phyloP scores from a whole-genome alignment of 2,329 filamentous ascomycete genomes.

The Exophiala calicioides region DNA sequence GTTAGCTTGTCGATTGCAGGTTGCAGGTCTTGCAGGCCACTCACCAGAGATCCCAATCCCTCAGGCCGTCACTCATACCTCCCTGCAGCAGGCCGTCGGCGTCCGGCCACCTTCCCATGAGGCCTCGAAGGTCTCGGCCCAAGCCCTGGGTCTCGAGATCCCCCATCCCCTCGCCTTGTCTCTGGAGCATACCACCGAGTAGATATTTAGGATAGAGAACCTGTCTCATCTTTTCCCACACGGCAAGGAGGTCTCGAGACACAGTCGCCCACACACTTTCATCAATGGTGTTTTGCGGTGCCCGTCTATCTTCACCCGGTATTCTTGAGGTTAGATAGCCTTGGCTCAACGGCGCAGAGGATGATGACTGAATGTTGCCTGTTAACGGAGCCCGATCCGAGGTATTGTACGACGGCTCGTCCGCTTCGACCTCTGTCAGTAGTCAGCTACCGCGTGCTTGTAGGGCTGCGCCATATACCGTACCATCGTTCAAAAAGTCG shows the following conservation, averaged over 20 bases:
- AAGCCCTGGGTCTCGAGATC: conserved; percentile 54
- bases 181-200: conserved; percentile 65
- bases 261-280: conserved; percentile 98
- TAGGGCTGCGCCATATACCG: conserved; percentile 43
- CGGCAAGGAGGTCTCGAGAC: conserved; percentile 82
- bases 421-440: conserved; percentile 78
- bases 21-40: conserved; percentile 20
- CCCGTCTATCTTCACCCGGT: conserved; percentile 86
- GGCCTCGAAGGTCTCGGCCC: conserved; percentile 52
- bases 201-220: conserved; percentile 96
- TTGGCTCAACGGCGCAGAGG: conserved; percentile 63
- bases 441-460: conserved; percentile 74
- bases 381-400: conserved; percentile 78
- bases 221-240: conserved; percentile 98
- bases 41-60: conserved; percentile 95
- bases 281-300: conserved; percentile 90
- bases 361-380: conserved; percentile 74
- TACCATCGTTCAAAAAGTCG: conserved; percentile 44
- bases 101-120: conserved; percentile 67
- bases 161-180: conserved; percentile 60
- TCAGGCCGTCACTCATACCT: conserved; percentile 81
- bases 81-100: conserved; percentile 66
- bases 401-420: conserved; percentile 72
- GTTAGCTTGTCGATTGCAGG: conserved; percentile 6
- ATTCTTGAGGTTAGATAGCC: conserved; percentile 86